Conservation (phyloP, 106 monocot genomes). For the Hemerocallis citrina region DNA sequence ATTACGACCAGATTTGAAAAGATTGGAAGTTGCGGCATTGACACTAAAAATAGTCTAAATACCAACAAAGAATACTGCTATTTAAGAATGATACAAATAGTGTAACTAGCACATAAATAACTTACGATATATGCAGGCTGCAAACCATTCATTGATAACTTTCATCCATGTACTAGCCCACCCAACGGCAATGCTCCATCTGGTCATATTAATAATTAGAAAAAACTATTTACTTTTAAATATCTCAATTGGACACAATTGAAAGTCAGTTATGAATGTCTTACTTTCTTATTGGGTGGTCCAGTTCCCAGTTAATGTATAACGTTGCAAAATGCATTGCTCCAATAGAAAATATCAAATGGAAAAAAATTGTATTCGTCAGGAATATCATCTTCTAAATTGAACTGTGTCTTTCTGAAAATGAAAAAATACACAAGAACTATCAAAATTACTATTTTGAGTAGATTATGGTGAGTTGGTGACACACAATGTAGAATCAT, state of each 20-base stretch:
- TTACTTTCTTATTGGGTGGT: slow-evolving; percentile 56
- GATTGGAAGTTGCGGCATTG: no score
- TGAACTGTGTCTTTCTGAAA: slow-evolving; percentile 21
- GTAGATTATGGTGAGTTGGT: no score
- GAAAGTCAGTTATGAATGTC: no score
- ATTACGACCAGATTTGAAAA: no score
- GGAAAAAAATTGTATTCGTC: slow-evolving; percentile 54
- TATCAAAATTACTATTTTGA: background rate
- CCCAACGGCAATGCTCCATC: slow-evolving; percentile 82
- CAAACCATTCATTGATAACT: slow-evolving; percentile 50
- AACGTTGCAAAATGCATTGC: slow-evolving; percentile 81
- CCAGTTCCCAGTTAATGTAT: slow-evolving; percentile 59
- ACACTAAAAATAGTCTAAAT: no score
- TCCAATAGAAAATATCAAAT: slow-evolving; percentile 66
- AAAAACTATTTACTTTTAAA: no score
- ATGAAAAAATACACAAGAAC: slow-evolving; percentile 2
- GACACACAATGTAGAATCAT: no score
- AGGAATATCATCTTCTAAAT: slow-evolving; percentile 49
- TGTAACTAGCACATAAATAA: no score
- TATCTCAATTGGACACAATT: no score
- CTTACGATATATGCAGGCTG: slow-evolving; percentile 59
- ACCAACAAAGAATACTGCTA: no score
- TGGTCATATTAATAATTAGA: slow-evolving; percentile 12
- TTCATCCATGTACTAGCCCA: slow-evolving; percentile 73
- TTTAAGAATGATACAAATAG: no score